Evolutionary conservation across 1,284 basidiomycete species (phyloP).

Genomic region (Microbotryum violaceum): DNA sequence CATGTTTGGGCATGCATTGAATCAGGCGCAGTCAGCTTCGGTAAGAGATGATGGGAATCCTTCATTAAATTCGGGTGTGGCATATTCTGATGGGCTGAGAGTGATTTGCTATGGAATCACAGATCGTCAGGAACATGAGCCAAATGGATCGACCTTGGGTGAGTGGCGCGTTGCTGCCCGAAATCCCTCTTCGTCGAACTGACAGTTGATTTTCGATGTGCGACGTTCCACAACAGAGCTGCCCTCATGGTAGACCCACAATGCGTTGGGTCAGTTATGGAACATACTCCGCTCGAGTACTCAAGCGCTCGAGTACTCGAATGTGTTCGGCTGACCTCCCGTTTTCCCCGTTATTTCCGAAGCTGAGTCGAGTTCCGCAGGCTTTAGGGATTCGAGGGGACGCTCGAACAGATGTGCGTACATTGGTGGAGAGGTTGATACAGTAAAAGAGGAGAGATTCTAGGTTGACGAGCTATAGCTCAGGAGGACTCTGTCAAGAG

Average conservation of each 20-base stretch:
- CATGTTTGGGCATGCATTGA: conserved; percentile 87
- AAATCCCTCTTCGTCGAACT: background rate
- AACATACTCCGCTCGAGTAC: no score
- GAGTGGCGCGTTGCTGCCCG: conserved; percentile 12
- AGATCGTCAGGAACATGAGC: conserved; percentile 89
- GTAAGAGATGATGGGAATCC: conserved; percentile 47
- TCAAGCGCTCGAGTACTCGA: no score
- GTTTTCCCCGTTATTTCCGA: no score
- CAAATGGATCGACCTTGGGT: conserved; percentile 90
- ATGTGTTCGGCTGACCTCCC: no score
- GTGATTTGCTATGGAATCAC: background rate
- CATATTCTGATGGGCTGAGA: background rate
- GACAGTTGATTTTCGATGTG: background rate
- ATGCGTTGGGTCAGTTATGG: conserved; percentile 54
- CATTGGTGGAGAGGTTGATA: no score
- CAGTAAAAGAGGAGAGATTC: no score
- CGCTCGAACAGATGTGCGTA: no score
- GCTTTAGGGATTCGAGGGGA: no score
- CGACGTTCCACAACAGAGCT: conserved; percentile 52
- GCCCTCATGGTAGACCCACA: conserved; percentile 90
- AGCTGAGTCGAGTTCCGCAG: no score
- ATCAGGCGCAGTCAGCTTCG: conserved; percentile 64
- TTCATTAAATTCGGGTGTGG: conserved; percentile 1
- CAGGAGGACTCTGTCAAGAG: no score
- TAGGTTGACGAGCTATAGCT: no score